Evolutionary conservation across 2,329 filamentous ascomycete genomes (phyloP).

Genomic region (Fusarium duplospermum): DNA sequence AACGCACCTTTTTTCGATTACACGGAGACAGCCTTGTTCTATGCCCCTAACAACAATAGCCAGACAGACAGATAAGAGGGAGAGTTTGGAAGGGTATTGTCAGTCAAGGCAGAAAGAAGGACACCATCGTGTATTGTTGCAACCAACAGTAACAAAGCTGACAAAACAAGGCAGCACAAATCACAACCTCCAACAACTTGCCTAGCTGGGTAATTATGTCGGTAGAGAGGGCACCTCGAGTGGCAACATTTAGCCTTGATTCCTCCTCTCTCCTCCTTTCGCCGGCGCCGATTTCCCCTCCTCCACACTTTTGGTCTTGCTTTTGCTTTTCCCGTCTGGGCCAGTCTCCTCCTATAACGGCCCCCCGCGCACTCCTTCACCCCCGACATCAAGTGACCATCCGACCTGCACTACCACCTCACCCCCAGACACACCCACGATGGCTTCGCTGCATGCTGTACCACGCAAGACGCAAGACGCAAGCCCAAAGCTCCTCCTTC

Average conservation of each 20-base stretch:
- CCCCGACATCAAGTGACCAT: constrained; percentile 33
- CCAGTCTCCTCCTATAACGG: constrained; percentile 1
- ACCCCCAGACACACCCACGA: constrained; percentile 14
- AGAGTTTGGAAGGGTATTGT: neutral
- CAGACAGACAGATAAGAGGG: neutral
- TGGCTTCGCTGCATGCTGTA: constrained; percentile 12
- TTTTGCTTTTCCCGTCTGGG: constrained; percentile 11
- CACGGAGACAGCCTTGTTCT: neutral
- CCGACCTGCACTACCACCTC: constrained; percentile 27
- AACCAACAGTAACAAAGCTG: constrained; percentile 13
- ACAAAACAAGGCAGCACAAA: constrained; percentile 28
- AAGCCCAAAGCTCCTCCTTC: neutral
- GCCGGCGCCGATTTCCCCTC: constrained; percentile 24
- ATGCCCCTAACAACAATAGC: neutral
- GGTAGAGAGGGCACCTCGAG: neutral
- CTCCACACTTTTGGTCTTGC: constrained; percentile 2
- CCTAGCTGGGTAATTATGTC: neutral
- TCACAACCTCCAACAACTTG: neutral
- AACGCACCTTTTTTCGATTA: constrained; percentile 8
- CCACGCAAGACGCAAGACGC: constrained; percentile 6
- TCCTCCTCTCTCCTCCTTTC: constrained; percentile 24
- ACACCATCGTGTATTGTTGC: neutral
- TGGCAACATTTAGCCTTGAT: constrained; percentile 39
- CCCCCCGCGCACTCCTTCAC: neutral
- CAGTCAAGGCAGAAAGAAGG: neutral